Evolutionary conservation across 108 stramenopile species (phyloP).

Genomic region (Hondaea fermentalgiana): DNA sequence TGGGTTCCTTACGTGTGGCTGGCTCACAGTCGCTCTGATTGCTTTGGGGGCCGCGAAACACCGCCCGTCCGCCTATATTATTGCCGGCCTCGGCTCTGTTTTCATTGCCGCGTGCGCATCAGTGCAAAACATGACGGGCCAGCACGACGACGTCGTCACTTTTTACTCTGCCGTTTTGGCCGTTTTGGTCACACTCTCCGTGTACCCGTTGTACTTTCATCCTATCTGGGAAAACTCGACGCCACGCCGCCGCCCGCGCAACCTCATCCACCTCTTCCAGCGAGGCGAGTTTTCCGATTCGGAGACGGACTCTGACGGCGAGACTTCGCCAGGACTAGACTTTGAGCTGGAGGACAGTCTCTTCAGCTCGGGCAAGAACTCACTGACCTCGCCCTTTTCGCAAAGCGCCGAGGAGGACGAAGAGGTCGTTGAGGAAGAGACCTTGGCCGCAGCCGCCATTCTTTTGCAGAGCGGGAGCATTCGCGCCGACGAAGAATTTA

Average conservation of each 20-base stretch:
- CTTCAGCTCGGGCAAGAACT: not conserved
- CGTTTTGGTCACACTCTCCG: not conserved
- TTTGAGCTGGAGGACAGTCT: not conserved
- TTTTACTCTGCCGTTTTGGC: not conserved
- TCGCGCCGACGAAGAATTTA: no score
- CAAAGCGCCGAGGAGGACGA: no score
- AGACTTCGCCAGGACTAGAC: not conserved
- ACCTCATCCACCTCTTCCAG: not conserved
- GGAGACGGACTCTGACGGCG: not conserved
- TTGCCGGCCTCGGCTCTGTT: not conserved
- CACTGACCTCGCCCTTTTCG: not conserved
- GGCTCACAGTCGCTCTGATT: not conserved
- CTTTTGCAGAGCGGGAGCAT: no score
- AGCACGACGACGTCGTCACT: not conserved
- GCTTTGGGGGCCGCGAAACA: not conserved
- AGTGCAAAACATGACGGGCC: not conserved
- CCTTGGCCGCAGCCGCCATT: no score
- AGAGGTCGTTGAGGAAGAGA: no score
- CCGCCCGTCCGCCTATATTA: not conserved
- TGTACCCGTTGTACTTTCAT: not conserved
- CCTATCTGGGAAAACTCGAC: not conserved
- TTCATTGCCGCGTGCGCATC: not conserved
- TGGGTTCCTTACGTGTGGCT: not conserved
- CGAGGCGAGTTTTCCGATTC: not conserved
- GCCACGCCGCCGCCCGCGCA: not conserved